Percentiles rank a stretch among this genome's conserved stretches.
Evolutionary conservation across 2,329 filamentous ascomycete species (phyloP).

Genomic region (Monilinia laxa): DNA sequence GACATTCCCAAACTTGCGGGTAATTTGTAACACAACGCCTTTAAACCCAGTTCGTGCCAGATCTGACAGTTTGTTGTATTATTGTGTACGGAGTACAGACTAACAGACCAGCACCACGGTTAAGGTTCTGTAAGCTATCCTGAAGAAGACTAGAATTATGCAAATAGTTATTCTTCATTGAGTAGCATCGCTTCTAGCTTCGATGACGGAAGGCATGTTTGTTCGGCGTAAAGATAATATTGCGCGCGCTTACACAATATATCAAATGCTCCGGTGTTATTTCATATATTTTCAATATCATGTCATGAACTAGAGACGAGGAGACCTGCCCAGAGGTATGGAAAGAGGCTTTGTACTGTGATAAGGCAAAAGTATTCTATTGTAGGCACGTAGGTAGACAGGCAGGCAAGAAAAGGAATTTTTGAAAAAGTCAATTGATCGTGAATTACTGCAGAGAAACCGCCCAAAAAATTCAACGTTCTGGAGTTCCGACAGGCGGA

Average conservation of each 20-base stretch:
- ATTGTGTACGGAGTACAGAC: not conserved
- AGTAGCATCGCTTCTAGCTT: not conserved
- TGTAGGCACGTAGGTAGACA: slow-evolving; percentile 14
- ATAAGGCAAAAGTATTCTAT: not conserved
- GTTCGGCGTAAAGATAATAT: not conserved
- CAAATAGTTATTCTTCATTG: slow-evolving; percentile 6
- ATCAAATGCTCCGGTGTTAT: not conserved
- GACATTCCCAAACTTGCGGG: slow-evolving; percentile 22
- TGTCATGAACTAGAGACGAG: not conserved
- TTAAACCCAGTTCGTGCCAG: slow-evolving; percentile 1
- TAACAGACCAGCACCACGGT: slow-evolving; percentile 5
- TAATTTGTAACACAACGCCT: slow-evolving; percentile 18
- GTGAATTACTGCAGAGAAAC: slow-evolving; percentile 4
- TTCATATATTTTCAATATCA: not conserved
- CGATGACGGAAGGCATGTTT: not conserved
- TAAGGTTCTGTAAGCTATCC: not conserved
- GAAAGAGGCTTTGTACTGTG: slow-evolving; percentile 4
- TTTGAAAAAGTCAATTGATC: not conserved
- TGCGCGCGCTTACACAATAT: slow-evolving; percentile 23
- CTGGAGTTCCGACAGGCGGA: slow-evolving; percentile 15
- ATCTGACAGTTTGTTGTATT: slow-evolving; percentile 16
- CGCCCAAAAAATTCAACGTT: not conserved
- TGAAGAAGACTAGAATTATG: not conserved
- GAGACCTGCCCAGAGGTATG: not conserved
- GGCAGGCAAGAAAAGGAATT: slow-evolving; percentile 11